Conservation (phyloP, 495 filamentous ascomycete species). For the Talaromyces trachyspermus region DNA sequence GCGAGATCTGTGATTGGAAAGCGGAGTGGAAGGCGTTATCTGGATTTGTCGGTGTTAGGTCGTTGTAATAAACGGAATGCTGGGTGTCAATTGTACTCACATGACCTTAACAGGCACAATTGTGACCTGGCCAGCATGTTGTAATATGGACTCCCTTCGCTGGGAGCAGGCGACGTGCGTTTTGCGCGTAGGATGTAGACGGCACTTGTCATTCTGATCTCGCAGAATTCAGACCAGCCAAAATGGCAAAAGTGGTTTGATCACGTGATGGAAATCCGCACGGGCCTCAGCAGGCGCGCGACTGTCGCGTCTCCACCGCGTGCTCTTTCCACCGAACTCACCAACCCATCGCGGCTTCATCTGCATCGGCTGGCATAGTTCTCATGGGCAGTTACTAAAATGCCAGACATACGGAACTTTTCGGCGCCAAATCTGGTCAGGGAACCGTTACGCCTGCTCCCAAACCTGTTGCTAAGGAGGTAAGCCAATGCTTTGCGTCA, state of each 20-base stretch:
- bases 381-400: conserved; percentile 20
- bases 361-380: neutral
- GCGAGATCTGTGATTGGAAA: conserved; percentile 11
- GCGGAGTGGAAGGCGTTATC: conserved; percentile 1
- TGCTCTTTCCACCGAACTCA: neutral
- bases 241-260: conserved; percentile 5
- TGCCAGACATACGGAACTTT: conserved; percentile 85
- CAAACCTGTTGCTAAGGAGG: conserved; percentile 33
- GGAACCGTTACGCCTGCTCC: conserved; percentile 21
- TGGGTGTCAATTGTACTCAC: conserved; percentile 17
- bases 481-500: conserved; percentile 13
- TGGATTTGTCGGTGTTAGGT: neutral
- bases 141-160: neutral
- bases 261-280: conserved; percentile 8
- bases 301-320: neutral
- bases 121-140: conserved; percentile 33
- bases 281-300: neutral
- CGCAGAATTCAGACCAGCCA: neutral
- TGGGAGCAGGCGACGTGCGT: neutral
- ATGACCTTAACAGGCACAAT: conserved; percentile 28
- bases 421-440: conserved; percentile 48
- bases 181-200: neutral
- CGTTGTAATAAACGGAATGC: neutral
- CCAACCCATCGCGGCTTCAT: neutral
- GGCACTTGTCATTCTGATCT: neutral